Conservation (phyloP, 108 stramenopile species). For the Pseudonitzschia pungens region DNA sequence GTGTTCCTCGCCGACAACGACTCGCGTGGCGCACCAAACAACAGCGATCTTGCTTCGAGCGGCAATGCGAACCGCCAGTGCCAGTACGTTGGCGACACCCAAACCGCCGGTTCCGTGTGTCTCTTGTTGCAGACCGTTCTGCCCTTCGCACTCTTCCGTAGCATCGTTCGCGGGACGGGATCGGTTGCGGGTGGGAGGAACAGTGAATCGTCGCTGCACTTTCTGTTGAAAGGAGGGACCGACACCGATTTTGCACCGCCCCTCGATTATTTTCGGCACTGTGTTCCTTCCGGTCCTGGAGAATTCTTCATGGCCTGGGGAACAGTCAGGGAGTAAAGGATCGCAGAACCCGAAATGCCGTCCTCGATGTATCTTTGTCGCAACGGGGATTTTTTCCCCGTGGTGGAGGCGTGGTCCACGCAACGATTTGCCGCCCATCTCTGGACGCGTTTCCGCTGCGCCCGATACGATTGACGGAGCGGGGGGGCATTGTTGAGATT, state of each 20-base stretch:
- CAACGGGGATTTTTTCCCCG: conserved; percentile 44
- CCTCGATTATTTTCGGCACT: conserved; percentile 58
- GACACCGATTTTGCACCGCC: conserved; percentile 71
- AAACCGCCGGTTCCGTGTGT: conserved; percentile 73
- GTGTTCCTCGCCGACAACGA: conserved; percentile 6
- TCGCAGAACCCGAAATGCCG: conserved; percentile 1
- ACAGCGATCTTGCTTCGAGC: too few relatives aligned
- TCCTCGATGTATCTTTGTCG: neutral
- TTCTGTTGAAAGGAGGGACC: conserved; percentile 54
- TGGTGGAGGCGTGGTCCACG: conserved; percentile 52
- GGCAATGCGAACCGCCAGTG: neutral
- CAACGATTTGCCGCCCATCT: conserved; percentile 22
- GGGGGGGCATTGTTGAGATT: conserved; percentile 36
- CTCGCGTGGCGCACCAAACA: neutral
- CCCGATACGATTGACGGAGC: conserved; percentile 48
- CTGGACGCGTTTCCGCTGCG: conserved; percentile 24
- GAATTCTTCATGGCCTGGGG: neutral
- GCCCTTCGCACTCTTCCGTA: conserved; percentile 45
- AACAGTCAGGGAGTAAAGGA: neutral
- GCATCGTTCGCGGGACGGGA: neutral
- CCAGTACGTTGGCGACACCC: conserved; percentile 40
- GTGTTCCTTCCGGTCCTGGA: conserved; percentile 42
- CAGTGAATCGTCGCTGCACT: neutral
- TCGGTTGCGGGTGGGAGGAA: neutral
- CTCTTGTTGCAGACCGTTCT: conserved; percentile 61